A percentile compares a stretch with the other conserved stretches of the same genome.
Conservation (phyloP, 306 rosid genomes). For the Sicyos edulis region DNA sequence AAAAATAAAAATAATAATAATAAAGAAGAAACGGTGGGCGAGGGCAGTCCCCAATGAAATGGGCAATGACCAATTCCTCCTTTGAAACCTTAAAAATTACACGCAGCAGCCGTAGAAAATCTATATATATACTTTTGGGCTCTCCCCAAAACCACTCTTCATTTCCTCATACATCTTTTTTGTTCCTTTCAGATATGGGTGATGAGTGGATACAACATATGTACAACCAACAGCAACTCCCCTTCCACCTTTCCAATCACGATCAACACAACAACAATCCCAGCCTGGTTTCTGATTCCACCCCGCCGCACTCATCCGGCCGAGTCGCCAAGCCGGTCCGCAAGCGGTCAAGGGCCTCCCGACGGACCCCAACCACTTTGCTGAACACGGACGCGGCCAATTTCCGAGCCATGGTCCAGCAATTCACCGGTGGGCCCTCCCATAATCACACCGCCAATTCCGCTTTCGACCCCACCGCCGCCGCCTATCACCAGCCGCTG, state of each 20-base stretch:
- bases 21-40: no score
- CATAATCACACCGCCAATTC: not conserved
- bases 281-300: constrained; percentile 23
- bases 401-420: constrained; percentile 90
- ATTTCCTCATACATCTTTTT: no score
- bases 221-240: constrained; percentile 6
- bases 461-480: not conserved
- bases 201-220: constrained; percentile 7
- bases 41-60: no score
- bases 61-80: no score
- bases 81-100: no score
- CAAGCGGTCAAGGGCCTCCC: constrained; percentile 58
- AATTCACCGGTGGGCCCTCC: constrained; percentile 74
- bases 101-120: not conserved
- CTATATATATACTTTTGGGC: not conserved
- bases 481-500: not conserved
- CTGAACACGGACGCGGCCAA: constrained; percentile 80
- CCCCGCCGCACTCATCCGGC: not conserved
- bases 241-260: not conserved
- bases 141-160: not conserved
- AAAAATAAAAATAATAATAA: no score
- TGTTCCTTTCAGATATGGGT: not conserved
- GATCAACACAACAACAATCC: not conserved
- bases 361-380: constrained; percentile 71
- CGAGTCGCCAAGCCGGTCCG: constrained; percentile 50